Base-by-base conservation (phyloP, 768 basidiomycete genomes). In the Crassisporium funariophilum region DNA sequence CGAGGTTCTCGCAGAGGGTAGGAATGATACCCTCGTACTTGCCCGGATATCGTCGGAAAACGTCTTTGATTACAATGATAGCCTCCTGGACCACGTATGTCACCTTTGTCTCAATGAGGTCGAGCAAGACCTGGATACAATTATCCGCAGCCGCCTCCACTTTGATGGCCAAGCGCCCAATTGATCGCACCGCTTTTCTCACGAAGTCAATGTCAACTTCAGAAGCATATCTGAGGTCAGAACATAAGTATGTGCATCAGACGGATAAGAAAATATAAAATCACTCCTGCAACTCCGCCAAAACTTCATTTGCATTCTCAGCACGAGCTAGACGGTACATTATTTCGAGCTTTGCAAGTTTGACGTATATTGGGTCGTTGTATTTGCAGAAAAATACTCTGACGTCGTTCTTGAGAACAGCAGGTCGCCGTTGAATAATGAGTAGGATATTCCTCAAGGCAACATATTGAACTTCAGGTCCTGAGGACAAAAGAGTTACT, bases 361-460 rank as follows among this genome's bases (percentile, higher is more conserved):
- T 98, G 65, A 98, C 92, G 64, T 98, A 99, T 56, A 98, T 97
- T 2, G 97, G 97, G 60, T 98, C 97, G 64, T 98, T 98, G 68
- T 98, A 99, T 69, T 99, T 98, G 88, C 94, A 98, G 71, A 99
- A 99, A 72, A 99, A 98, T 11, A 98, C 95, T 59, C 93, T 93
- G 61, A 99, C 95, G 62, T 98, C 97, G 68, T 97, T 97, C 69
- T 90, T 90, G 33, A 99, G 74, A 23, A 99, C 91, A 10, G 84
- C 68, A 3, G 97, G 94, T 22, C 97, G 80, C 38, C 95, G 82
- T 71, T 98, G 97, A 52, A 99, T 95, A 64, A 99, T 97, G 38
- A 99, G 79, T 39, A 98, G 77, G 62, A 99, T 98, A 61, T 99
- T 99, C 42, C 97, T 84, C 22, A 99, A 73, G 2, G 93, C 91